Evolutionary conservation across 2,329 filamentous ascomycete species (phyloP), one percentile per base, ranked within the genome.

Genomic region (Penicillium aurantiogriseum): DNA sequence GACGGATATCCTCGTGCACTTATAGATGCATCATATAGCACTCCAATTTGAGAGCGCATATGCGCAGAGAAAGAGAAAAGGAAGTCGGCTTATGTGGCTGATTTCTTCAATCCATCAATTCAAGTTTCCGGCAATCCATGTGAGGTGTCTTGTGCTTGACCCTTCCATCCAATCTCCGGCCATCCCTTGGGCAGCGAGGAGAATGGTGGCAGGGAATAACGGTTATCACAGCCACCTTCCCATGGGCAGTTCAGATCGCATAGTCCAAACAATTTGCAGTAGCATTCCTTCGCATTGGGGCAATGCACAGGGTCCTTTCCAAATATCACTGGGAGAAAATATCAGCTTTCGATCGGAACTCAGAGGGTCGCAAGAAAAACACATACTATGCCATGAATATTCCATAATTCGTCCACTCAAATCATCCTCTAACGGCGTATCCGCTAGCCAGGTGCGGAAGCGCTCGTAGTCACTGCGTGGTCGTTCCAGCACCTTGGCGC

Each of bases 221-320:
- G 81, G 2, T 79, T 79, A 4, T 80, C 73, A 66, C 87, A 89
- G 5, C 62, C 58, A 27, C 76, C 77, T 23, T 77, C 74, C 19
- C 75, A 67, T 2, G 63, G 64, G 52, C 76, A 78, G 15, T 59
- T 63, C 17, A 83, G 62, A 54, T 79, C 63, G 70, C 87, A 90
- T 27, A 87, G 64, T 0, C 86, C 86, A 64, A 86, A 90, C 17
- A 85, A 79, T 40, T 86, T 83, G 73, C 87, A 89, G 69, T 89
- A 89, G 68, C 87, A 89, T 9, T 83, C 81, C 45, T 77, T 72
- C 1, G 84, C 84, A 19, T 77, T 75, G 0, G 87, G 87, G 62
- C 87, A 90, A 63, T 87, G 80, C 1, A 87, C 79, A 7, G 80
- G 69, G 25, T 80, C 72, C 61, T 83, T 82, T 52, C 83, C 83